These are phyloP conservation scores for Crithidia sp. DNA, from an alignment of 208 protist species.

Conservation along the genomic window DNA sequence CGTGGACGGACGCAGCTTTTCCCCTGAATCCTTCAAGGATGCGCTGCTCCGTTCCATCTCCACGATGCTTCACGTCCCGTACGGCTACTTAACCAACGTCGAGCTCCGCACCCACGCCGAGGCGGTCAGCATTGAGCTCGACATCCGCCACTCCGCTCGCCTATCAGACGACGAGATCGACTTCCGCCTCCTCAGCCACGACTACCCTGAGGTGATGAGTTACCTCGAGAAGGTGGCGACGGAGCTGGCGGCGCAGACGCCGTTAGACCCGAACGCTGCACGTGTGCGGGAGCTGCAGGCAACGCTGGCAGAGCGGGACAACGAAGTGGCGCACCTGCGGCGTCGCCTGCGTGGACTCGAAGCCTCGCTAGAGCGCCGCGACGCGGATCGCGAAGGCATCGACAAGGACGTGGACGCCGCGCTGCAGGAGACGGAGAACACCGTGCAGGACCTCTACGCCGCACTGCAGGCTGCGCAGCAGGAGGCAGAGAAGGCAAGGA, in stretches of 20 bases:
- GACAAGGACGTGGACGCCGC: conserved; percentile 47
- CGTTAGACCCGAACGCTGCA: conserved; percentile 19
- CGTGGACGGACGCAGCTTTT: conserved; percentile 29
- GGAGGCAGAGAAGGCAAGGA: conserved; percentile 29
- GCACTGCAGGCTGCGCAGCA: conserved; percentile 45
- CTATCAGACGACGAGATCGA: conserved; percentile 50
- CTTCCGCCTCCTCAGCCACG: conserved; percentile 43
- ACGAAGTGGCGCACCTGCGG: conserved; percentile 28
- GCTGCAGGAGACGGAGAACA: conserved; percentile 66
- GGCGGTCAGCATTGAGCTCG: conserved; percentile 52
- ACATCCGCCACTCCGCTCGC: conserved; percentile 46
- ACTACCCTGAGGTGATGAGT: conserved; percentile 47
- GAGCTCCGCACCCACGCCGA: conserved; percentile 43
- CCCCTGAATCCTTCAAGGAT: conserved; percentile 46
- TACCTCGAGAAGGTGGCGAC: conserved; percentile 35
- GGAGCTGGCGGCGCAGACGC: conserved; percentile 29
- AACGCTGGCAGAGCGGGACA: conserved; percentile 32
- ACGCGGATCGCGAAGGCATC: conserved; percentile 32
- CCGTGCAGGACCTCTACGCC: conserved; percentile 55
- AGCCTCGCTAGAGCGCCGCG: conserved; percentile 47
- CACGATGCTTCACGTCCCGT: conserved; percentile 44
- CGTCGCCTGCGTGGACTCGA: conserved; percentile 39
- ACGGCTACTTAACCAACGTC: conserved; percentile 45
- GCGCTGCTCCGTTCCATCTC: conserved; percentile 55
- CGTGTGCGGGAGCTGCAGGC: conserved; percentile 36